Evolutionary conservation across 2,329 filamentous ascomycete species (phyloP).

Genomic region (Microcyclosporella mali): DNA sequence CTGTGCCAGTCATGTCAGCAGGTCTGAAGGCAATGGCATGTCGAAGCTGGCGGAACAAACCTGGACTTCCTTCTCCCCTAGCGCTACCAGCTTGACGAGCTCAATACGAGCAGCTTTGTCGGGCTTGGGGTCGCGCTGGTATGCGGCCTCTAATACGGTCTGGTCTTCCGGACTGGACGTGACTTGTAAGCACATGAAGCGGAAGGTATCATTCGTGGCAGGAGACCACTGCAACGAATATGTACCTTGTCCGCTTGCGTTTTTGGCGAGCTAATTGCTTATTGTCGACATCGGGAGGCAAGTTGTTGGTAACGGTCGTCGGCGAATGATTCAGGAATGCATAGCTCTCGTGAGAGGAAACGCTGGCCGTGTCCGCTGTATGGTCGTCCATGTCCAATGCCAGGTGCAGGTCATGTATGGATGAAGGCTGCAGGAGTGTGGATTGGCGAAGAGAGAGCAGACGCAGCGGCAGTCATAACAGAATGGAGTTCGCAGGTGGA

Average conservation of each 20-base stretch:
- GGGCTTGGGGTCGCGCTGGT: slow-evolving; percentile 77
- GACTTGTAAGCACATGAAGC: neutral
- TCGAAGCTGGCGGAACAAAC: slow-evolving; percentile 46
- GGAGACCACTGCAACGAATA: too few relatives aligned
- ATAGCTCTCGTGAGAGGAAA: slow-evolving; percentile 25
- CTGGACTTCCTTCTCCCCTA: slow-evolving; percentile 95
- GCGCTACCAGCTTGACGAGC: slow-evolving; percentile 76
- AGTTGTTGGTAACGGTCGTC: slow-evolving; percentile 49
- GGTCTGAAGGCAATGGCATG: neutral
- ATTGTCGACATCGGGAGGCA: slow-evolving; percentile 51
- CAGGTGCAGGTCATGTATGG: too few relatives aligned
- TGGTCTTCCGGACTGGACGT: slow-evolving; percentile 72
- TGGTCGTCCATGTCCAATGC: neutral
- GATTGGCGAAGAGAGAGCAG: too few relatives aligned
- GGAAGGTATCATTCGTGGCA: neutral
- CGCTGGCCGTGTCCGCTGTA: neutral
- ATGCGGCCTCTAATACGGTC: slow-evolving; percentile 78
- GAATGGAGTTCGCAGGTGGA: too few relatives aligned
- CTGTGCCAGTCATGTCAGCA: slow-evolving; percentile 41
- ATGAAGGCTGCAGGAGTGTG: too few relatives aligned
- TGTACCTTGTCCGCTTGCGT: slow-evolving; percentile 55
- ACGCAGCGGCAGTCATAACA: too few relatives aligned
- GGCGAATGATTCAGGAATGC: slow-evolving; percentile 57
- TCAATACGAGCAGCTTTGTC: slow-evolving; percentile 81
- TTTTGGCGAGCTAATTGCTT: slow-evolving; percentile 56